Conservation (phyloP, 2,329 filamentous ascomycete species). For the Aaosphaeria arxii region DNA sequence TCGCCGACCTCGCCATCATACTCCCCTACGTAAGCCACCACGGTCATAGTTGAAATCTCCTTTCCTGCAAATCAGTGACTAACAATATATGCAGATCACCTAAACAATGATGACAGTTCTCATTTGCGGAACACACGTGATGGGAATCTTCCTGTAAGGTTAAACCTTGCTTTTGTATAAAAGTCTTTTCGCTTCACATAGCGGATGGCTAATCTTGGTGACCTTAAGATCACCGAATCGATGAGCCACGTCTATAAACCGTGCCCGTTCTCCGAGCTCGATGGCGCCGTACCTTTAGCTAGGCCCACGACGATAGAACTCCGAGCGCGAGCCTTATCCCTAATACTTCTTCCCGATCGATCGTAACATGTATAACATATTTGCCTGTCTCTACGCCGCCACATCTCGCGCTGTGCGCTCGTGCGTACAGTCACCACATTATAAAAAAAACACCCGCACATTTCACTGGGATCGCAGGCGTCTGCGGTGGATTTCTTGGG, state of each 20-base stretch:
- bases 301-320: constrained; percentile 28
- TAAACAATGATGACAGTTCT: constrained; percentile 23
- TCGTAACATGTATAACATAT: background rate
- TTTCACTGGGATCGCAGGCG: background rate
- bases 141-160: constrained; percentile 25
- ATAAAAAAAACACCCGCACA: background rate
- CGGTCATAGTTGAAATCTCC: constrained; percentile 23
- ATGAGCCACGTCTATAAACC: constrained; percentile 6
- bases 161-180: constrained; percentile 33
- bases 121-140: constrained; percentile 3
- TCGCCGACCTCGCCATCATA: constrained; percentile 45
- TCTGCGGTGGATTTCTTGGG: background rate
- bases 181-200: constrained; percentile 16
- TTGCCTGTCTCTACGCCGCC: background rate
- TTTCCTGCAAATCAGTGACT: constrained; percentile 9
- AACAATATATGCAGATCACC: constrained; percentile 28
- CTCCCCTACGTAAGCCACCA: constrained; percentile 44
- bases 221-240: constrained; percentile 6
- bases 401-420: background rate
- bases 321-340: background rate
- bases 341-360: background rate
- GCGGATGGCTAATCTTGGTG: constrained; percentile 29
- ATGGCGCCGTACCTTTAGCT: constrained; percentile 33
- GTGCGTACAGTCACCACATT: background rate
- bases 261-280: constrained; percentile 6